Evolutionary conservation across 2,329 filamentous ascomycete genomes (phyloP).

Genomic region (Alternaria longipes): DNA sequence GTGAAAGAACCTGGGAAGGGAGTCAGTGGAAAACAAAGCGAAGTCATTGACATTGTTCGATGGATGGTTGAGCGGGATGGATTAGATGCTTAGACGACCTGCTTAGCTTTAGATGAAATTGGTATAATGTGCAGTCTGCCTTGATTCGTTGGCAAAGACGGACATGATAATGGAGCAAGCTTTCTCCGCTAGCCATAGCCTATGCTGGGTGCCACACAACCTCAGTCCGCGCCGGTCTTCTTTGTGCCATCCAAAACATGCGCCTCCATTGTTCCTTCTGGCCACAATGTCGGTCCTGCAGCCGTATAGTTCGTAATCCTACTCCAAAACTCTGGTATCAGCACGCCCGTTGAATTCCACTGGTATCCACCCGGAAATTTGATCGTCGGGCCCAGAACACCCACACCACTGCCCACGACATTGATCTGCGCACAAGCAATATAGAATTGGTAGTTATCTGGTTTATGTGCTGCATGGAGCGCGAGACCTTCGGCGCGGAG

Average conservation of each 20-base stretch:
- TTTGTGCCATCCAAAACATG: constrained; percentile 21
- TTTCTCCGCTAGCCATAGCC: no score
- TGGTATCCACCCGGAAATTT: constrained; percentile 53
- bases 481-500: constrained; percentile 54
- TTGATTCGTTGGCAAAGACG: no score
- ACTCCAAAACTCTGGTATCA: constrained; percentile 41
- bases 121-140: background rate
- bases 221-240: constrained; percentile 16
- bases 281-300: constrained; percentile 38
- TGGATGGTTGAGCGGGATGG: constrained; percentile 90
- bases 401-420: constrained; percentile 44
- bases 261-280: constrained; percentile 20
- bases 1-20: constrained; percentile 77
- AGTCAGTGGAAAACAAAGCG: constrained; percentile 58
- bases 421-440: constrained; percentile 56
- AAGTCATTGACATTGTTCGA: constrained; percentile 79
- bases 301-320: constrained; percentile 33
- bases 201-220: background rate
- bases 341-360: constrained; percentile 36
- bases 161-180: background rate
- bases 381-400: constrained; percentile 42
- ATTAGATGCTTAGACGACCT: constrained; percentile 63
- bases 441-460: constrained; percentile 53
- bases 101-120: background rate
- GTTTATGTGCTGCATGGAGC: constrained; percentile 33